Conservation (phyloP, 768 basidiomycete genomes). For the Boletus vermiculosoides region DNA sequence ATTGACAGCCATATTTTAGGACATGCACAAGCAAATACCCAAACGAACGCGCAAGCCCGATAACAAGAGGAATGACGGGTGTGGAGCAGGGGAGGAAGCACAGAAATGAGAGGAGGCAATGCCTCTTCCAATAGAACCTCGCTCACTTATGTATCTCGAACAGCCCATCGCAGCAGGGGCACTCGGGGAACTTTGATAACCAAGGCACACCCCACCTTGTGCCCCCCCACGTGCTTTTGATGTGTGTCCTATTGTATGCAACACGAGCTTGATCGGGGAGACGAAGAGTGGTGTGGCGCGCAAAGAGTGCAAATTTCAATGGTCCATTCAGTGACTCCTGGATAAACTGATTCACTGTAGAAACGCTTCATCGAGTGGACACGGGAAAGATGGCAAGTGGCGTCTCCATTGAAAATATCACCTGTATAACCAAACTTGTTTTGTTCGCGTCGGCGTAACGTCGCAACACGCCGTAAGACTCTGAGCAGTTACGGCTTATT, state of each 20-base stretch:
- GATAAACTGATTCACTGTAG: neutral
- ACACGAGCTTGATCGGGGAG: neutral
- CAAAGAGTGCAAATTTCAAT: neutral
- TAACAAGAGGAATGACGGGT: neutral
- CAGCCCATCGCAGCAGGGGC: neutral
- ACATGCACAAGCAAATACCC: neutral
- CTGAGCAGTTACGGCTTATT: neutral
- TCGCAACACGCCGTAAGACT: neutral
- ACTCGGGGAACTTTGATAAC: neutral
- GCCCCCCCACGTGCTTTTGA: too few species aligned
- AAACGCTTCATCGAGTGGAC: neutral
- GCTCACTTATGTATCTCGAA: neutral
- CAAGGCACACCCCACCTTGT: neutral
- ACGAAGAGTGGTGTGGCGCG: neutral
- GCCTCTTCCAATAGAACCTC: neutral
- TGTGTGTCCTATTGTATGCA: neutral
- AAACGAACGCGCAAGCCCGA: neutral
- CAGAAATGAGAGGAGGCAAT: neutral
- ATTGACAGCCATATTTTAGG: neutral
- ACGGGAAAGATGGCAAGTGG: neutral
- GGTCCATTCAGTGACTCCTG: neutral
- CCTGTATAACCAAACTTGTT: neutral
- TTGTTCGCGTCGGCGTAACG: neutral
- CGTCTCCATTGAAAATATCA: neutral
- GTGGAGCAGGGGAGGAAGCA: neutral